Evolutionary conservation across 2,329 filamentous ascomycete genomes (phyloP).

Genomic region (Ophiostoma tasmaniense): DNA sequence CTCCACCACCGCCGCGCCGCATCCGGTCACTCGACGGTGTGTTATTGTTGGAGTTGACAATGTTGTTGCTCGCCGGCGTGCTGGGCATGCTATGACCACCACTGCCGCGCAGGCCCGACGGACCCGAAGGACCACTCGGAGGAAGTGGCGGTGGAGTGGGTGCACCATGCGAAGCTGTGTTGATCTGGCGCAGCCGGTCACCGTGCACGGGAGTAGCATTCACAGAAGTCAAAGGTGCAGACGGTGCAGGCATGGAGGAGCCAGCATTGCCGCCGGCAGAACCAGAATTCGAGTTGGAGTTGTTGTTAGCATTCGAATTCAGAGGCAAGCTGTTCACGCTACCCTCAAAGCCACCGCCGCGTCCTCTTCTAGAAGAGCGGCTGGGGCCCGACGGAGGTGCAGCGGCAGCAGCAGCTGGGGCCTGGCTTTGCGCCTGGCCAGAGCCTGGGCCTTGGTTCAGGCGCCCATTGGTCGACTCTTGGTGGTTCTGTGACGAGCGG

Average conservation of each 20-base stretch:
- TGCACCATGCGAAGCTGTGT: neutral
- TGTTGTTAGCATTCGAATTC: neutral
- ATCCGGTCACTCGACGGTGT: constrained; percentile 29
- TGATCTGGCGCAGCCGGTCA: constrained; percentile 18
- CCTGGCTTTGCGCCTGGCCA: neutral
- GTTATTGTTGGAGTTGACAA: neutral
- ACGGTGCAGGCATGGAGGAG: neutral
- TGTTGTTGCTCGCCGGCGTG: constrained; percentile 11
- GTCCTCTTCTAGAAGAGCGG: constrained; percentile 24
- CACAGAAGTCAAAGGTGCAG: constrained; percentile 17
- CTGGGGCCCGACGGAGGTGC: constrained; percentile 20
- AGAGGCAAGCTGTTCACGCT: neutral
- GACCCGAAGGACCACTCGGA: neutral
- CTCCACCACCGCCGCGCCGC: constrained; percentile 28
- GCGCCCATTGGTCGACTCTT: constrained; percentile 56
- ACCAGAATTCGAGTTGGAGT: neutral
- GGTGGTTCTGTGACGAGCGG: constrained; percentile 30
- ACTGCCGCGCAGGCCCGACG: neutral
- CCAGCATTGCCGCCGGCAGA: neutral
- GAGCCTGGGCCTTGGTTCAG: constrained; percentile 34
- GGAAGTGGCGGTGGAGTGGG: constrained; percentile 7
- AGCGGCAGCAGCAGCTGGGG: constrained; percentile 29
- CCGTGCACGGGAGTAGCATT: constrained; percentile 17
- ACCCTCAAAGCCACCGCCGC: constrained; percentile 28
- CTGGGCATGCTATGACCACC: neutral